These are phyloP conservation scores for Melampsora larici-populina DNA, from an alignment of 1,284 basidiomycete genomes.

Conservation along the genomic window DNA sequence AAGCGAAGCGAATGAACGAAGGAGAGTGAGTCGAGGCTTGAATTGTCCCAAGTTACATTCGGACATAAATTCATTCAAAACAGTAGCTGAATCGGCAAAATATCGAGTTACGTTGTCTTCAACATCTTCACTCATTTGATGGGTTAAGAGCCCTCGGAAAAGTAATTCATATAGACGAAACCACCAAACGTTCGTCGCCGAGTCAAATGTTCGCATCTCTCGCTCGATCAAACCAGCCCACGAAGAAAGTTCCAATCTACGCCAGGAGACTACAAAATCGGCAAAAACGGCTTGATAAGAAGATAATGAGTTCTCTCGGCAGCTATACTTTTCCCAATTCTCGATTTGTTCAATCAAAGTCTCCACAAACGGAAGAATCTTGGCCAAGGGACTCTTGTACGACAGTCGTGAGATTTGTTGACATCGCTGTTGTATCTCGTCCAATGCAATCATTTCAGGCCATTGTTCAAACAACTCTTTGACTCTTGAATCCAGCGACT, in stretches of 20 bases:
- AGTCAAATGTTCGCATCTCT: slow-evolving; percentile 64
- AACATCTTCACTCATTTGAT: slow-evolving; percentile 54
- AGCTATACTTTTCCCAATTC: slow-evolving; percentile 96
- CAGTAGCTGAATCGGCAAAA: slow-evolving; percentile 67
- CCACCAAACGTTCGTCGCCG: slow-evolving; percentile 77
- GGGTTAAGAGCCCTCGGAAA: slow-evolving; percentile 62
- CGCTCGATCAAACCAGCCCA: slow-evolving; percentile 80
- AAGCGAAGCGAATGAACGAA: slow-evolving; percentile 67
- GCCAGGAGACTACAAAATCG: slow-evolving; percentile 79
- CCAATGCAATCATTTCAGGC: slow-evolving; percentile 96
- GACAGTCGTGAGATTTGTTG: slow-evolving; percentile 66
- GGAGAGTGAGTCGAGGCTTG: slow-evolving; percentile 65
- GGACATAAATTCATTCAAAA: slow-evolving; percentile 77
- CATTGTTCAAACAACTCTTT: slow-evolving; percentile 67
- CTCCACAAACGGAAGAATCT: slow-evolving; percentile 78
- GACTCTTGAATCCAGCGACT: slow-evolving; percentile 12
- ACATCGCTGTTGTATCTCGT: slow-evolving; percentile 75
- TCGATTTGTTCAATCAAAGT: slow-evolving; percentile 81
- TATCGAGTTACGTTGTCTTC: slow-evolving; percentile 58
- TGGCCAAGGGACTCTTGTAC: slow-evolving; percentile 72
- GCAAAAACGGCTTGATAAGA: slow-evolving; percentile 67
- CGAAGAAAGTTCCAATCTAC: slow-evolving; percentile 78
- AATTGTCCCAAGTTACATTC: slow-evolving; percentile 82
- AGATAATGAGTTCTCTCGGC: slow-evolving; percentile 75
- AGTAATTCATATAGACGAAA: slow-evolving; percentile 82